phyloP scores from a whole-genome alignment of 495 filamentous ascomycete genomes.

The Hamigera avellanea region DNA sequence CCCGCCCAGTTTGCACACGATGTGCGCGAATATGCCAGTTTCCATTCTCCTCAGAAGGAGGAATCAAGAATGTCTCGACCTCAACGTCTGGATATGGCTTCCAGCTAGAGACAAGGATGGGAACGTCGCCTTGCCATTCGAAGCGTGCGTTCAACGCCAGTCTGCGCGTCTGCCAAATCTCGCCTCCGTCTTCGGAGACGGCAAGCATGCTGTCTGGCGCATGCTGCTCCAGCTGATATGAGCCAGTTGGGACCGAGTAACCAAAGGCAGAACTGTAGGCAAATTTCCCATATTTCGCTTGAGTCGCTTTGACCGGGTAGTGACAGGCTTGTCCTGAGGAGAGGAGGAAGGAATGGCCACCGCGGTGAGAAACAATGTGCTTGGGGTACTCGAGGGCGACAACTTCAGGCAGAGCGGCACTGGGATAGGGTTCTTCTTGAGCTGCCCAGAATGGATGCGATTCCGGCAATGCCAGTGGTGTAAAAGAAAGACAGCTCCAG shows the following conservation, averaged over 20 bases:
- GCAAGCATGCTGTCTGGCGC: constrained; percentile 65
- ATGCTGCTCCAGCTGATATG: constrained; percentile 65
- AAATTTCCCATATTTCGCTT: constrained; percentile 73
- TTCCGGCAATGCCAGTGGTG: constrained; percentile 53
- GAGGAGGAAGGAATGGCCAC: constrained; percentile 59
- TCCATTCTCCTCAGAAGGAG: constrained; percentile 36
- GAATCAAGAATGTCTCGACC: constrained; percentile 52
- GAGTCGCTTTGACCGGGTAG: constrained; percentile 67
- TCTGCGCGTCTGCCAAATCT: constrained; percentile 66
- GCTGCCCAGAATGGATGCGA: constrained; percentile 67
- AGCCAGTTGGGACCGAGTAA: constrained; percentile 64
- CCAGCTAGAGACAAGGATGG: constrained; percentile 56
- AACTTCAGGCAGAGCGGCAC: constrained; percentile 36
- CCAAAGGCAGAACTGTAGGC: constrained; percentile 64
- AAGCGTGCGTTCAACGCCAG: constrained; percentile 46
- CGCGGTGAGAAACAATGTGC: constrained; percentile 51
- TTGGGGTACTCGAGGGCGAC: constrained; percentile 52
- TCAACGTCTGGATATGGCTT: constrained; percentile 54
- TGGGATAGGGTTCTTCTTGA: constrained; percentile 49
- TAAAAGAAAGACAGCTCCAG: constrained; percentile 70
- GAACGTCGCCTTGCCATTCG: constrained; percentile 30
- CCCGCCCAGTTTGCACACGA: constrained; percentile 42
- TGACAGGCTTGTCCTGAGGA: constrained; percentile 67
- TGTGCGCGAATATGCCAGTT: constrained; percentile 64
- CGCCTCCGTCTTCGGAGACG: constrained; percentile 64